Evolutionary conservation across 352 stramenopile species (phyloP).

Genomic region (Phytophthora quininea): DNA sequence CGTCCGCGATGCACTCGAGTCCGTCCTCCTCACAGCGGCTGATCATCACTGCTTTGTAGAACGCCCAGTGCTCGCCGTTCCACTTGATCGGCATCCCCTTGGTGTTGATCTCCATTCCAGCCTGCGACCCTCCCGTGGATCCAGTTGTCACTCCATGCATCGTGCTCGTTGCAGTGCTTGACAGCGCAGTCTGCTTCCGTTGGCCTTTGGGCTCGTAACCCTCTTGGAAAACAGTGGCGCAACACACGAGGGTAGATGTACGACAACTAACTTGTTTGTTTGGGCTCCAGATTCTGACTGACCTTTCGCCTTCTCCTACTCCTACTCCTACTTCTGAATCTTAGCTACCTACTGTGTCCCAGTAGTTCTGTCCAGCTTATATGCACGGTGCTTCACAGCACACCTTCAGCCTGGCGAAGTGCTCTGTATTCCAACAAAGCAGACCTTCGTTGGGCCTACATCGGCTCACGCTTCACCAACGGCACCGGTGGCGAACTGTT

Average conservation of each 20-base stretch:
- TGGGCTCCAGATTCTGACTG: too few species aligned
- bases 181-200: neutral
- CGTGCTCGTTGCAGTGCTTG: neutral
- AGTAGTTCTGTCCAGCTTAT: too few species aligned
- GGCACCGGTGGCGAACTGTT: constrained; percentile 2
- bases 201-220: neutral
- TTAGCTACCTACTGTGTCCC: too few species aligned
- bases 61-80: constrained; percentile 12
- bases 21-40: neutral
- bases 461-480: constrained; percentile 1
- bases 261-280: too few species aligned
- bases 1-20: neutral
- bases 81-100: constrained; percentile 10
- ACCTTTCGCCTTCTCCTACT: too few species aligned
- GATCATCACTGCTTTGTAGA: constrained; percentile 4
- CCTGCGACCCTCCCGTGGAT: neutral
- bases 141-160: neutral
- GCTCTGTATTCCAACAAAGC: too few species aligned
- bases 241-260: too few species aligned
- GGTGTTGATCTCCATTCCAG: neutral
- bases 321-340: too few species aligned
- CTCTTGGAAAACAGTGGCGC: neutral
- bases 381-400: too few species aligned
- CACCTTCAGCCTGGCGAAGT: too few species aligned
- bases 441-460: neutral